phyloP scores from a whole-genome alignment of 495 filamentous ascomycete genomes.

The Penicillium herquei region DNA sequence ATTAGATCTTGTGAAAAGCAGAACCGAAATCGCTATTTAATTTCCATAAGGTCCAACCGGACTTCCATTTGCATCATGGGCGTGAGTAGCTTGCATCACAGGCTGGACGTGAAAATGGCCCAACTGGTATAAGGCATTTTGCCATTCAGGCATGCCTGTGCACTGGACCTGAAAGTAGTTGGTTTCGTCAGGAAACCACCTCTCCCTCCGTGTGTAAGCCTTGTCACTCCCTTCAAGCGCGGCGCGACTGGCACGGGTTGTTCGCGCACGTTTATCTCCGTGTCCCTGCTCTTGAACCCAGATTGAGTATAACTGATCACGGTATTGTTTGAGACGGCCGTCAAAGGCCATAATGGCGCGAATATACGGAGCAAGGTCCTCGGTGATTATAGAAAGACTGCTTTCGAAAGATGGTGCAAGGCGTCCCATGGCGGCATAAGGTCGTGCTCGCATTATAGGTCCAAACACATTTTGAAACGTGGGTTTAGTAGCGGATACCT shows the following conservation, averaged over 20 bases:
- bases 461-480: conserved; percentile 35
- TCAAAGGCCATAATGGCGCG: conserved; percentile 79
- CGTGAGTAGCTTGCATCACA: background rate
- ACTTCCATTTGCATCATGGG: background rate
- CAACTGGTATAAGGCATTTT: conserved; percentile 38
- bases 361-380: conserved; percentile 83
- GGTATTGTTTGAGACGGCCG: conserved; percentile 61
- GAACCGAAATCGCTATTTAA: too few relatives aligned
- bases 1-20: background rate
- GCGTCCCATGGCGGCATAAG: conserved; percentile 29
- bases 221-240: conserved; percentile 80
- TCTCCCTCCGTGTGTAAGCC: conserved; percentile 67
- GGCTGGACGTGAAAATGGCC: conserved; percentile 35
- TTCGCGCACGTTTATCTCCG: conserved; percentile 63
- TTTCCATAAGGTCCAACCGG: too few relatives aligned
- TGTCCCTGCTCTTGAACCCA: conserved; percentile 48
- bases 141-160: conserved; percentile 69
- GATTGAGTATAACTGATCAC: conserved; percentile 60
- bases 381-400: conserved; percentile 55
- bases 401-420: conserved; percentile 69
- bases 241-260: conserved; percentile 74
- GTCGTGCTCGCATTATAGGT: conserved; percentile 34
- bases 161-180: conserved; percentile 61
- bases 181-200: conserved; percentile 71
- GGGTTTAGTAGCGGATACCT: conserved; percentile 10